A percentile compares a stretch with the other conserved stretches of the same genome.
Evolutionary conservation across 495 filamentous ascomycete species (phyloP).

Genomic region (Jackrogersella minutella): DNA sequence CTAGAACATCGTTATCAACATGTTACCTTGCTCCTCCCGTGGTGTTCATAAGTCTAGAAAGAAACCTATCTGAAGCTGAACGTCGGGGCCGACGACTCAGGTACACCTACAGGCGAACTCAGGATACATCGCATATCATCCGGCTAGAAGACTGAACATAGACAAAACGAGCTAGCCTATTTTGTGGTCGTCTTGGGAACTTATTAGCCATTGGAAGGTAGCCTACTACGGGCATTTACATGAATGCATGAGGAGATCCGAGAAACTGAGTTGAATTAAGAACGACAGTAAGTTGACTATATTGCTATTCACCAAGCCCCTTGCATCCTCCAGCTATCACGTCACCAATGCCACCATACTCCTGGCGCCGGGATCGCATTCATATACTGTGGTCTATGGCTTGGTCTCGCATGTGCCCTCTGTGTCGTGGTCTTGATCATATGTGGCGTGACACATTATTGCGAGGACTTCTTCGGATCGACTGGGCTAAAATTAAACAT

Average conservation of each 20-base stretch:
- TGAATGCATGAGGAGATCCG: neutral
- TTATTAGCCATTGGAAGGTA: constrained; percentile 1
- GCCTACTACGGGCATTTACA: constrained; percentile 9
- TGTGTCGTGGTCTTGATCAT: neutral
- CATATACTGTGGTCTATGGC: neutral
- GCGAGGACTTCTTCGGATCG: too few relatives aligned
- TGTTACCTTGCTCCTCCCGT: neutral
- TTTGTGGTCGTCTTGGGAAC: constrained; percentile 6
- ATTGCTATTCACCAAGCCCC: neutral
- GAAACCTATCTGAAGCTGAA: constrained; percentile 9
- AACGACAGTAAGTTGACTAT: constrained; percentile 9
- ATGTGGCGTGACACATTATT: neutral
- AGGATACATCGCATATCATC: constrained; percentile 2
- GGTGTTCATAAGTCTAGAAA: neutral
- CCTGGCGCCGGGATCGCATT: constrained; percentile 8
- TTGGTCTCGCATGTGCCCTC: neutral
- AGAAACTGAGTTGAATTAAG: constrained; percentile 19
- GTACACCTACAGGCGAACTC: constrained; percentile 12
- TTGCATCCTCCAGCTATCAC: neutral
- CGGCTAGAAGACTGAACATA: constrained; percentile 13
- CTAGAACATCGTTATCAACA: constrained; percentile 11
- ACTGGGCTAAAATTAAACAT: too few relatives aligned
- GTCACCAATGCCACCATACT: constrained; percentile 5
- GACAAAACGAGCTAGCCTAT: constrained; percentile 17
- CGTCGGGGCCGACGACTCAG: neutral